A percentile compares a stretch with the other conserved stretches of the same genome.
Evolutionary conservation across 257 asterid species (phyloP).

Genomic region (Ilex aquifolium): DNA sequence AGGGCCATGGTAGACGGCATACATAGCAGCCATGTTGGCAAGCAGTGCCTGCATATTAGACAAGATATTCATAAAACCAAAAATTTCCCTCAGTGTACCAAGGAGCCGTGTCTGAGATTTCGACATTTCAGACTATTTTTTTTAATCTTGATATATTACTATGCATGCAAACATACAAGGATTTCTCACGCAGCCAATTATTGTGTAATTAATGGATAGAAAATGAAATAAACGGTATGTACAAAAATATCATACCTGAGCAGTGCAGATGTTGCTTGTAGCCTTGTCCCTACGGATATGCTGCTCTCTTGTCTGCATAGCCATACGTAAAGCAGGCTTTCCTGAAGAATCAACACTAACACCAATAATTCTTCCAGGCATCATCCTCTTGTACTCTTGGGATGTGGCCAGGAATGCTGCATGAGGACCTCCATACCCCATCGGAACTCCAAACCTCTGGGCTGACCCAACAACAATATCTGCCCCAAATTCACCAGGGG

Average conservation of each 20-base stretch:
- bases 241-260: conserved; percentile 54
- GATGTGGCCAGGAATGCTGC: conserved; percentile 98
- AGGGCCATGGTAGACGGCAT: conserved; percentile 97
- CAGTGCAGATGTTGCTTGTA: conserved; percentile 97
- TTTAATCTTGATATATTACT: no score
- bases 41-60: conserved; percentile 70
- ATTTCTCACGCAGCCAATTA: background rate
- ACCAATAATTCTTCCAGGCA: conserved; percentile 99
- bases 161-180: no score
- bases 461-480: conserved; percentile 98
- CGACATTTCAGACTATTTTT: no score
- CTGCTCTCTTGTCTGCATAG: conserved; percentile 99
- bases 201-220: background rate
- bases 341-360: conserved; percentile 90
- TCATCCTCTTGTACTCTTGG: conserved; percentile 97
- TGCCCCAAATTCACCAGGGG: conserved; percentile 92
- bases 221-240: background rate
- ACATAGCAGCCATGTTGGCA: conserved; percentile 99
- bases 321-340: conserved; percentile 95
- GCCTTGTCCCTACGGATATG: conserved; percentile 99
- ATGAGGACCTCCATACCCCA: conserved; percentile 99
- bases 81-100: no score
- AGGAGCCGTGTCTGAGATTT: no score
- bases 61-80: conserved; percentile 1
- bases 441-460: conserved; percentile 98